These are phyloP conservation scores for Dichotomopilus funicola DNA, from an alignment of 2,329 filamentous ascomycete species.

Conservation along the genomic window DNA sequence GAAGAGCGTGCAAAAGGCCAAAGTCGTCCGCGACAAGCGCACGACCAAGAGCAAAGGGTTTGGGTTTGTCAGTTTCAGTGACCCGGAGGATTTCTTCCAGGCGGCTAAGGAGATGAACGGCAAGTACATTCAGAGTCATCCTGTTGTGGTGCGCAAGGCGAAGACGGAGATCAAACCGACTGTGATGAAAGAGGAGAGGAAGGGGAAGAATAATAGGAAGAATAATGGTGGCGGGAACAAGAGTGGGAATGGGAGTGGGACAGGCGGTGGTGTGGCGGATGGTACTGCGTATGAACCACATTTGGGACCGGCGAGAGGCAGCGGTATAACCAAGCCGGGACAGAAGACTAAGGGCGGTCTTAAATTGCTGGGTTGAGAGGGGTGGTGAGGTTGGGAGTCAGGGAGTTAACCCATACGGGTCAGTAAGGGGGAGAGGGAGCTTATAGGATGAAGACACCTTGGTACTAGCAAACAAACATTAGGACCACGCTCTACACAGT, in stretches of 20 bases:
- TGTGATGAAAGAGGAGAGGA: conserved; percentile 56
- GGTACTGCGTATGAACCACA: conserved; percentile 39
- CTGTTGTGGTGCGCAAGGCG: conserved; percentile 77
- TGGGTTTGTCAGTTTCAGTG: conserved; percentile 92
- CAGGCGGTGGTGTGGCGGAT: conserved; percentile 19
- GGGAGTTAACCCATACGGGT: neutral
- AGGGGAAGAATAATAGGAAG: conserved; percentile 41
- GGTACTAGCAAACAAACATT: too few relatives aligned
- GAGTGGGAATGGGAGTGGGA: conserved; percentile 26
- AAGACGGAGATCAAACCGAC: conserved; percentile 85
- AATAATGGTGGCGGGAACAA: conserved; percentile 29
- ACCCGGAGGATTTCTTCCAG: conserved; percentile 93
- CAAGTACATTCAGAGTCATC: conserved; percentile 98
- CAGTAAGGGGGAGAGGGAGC: neutral
- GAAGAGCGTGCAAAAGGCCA: conserved; percentile 81
- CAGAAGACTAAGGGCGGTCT: conserved; percentile 63
- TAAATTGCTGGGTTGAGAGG: conserved; percentile 49
- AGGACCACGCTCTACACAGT: neutral
- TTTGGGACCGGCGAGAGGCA: conserved; percentile 43
- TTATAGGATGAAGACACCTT: neutral
- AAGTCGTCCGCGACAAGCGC: conserved; percentile 90
- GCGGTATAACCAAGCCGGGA: conserved; percentile 54
- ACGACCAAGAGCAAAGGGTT: conserved; percentile 95
- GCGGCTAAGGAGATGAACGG: conserved; percentile 97
- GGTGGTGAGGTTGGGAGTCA: neutral